These are phyloP conservation scores for Marasmius tenuissimus DNA, from an alignment of 1,284 basidiomycete genomes.

Conservation along the genomic window DNA sequence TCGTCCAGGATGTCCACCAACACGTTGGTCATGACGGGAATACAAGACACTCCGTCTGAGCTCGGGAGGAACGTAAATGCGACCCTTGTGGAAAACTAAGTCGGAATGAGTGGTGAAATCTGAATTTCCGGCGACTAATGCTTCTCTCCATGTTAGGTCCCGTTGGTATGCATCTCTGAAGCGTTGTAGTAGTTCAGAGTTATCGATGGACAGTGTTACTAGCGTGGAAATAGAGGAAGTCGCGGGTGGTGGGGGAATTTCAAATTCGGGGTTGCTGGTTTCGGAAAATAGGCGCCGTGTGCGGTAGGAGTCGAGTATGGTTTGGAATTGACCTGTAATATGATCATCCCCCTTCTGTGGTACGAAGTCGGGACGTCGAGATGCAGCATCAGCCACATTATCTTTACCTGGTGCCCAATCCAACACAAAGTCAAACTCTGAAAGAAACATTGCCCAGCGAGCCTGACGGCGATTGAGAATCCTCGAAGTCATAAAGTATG, in stretches of 20 bases:
- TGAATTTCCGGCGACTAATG: background rate
- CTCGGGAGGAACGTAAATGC: background rate
- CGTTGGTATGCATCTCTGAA: background rate
- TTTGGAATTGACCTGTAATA: background rate
- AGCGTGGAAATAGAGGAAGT: too few species aligned
- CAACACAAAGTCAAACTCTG: slow-evolving; percentile 17
- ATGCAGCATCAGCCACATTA: slow-evolving; percentile 34
- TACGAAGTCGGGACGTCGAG: background rate
- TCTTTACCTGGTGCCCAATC: slow-evolving; percentile 25
- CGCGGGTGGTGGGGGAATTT: too few species aligned
- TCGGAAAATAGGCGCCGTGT: too few species aligned
- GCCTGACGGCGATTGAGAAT: slow-evolving; percentile 32
- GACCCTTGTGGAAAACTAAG: background rate
- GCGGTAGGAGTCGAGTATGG: too few species aligned
- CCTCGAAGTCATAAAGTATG: slow-evolving; percentile 13
- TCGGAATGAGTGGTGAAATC: background rate
- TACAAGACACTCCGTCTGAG: too few species aligned
- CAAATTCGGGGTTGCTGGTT: too few species aligned
- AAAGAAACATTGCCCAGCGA: slow-evolving; percentile 29
- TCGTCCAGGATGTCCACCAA: slow-evolving; percentile 29
- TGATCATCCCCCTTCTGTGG: background rate
- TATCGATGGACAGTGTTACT: too few species aligned
- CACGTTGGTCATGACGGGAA: slow-evolving; percentile 23
- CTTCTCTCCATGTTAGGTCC: background rate
- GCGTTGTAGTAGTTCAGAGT: background rate